Base-by-base conservation (phyloP, 2,329 filamentous ascomycete species). In the Alternaria consortialis region DNA sequence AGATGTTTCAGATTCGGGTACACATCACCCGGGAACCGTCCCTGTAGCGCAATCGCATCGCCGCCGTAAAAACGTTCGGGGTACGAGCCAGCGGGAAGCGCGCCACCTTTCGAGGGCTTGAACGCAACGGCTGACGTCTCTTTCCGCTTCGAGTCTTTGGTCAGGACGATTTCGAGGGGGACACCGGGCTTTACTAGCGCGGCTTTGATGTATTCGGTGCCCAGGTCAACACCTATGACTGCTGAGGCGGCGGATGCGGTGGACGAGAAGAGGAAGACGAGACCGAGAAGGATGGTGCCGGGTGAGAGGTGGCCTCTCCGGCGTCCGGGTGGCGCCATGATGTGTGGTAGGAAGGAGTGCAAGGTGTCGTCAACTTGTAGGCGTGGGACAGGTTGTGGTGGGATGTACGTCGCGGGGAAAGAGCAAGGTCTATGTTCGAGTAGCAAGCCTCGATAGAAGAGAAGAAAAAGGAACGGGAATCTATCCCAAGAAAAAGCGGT, bases 141-240 rank as follows among this genome's bases (percentile, higher is more conserved):
- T 84, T 99, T 99, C 75, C 95, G 91, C 80, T 97, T 92, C 31
- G 95, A 97, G 82, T 99, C 95, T 79, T 98, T 99, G 31, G 94
- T 97, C 58, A 97, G 87, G 78, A 99, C 94, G 68, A 99, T 98
- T 70, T 99, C 95, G 77, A 99, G 92, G 11, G 95, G 95, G 53
- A 97, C 94, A 63, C 95, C 95, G 2, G 95, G 95, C 82, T 98
- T 98, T 64, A 99, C 94, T 42, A 99, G 87, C 13, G 92, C 90
- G 29, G 94, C 94, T 84, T 98, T 99, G 83, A 99, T 91, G 82
- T 97, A 97, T 79, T 97, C 93, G 58, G 95, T 97, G 69, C 95
- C 95, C 56, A 99, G 85, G 80, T 99, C 95, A 73, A 99, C 87
- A 65, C 95, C 95, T 23, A 99, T 84, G 17, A 98, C 94, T 54